Evolutionary conservation across 2,329 filamentous ascomycete genomes (phyloP), one percentile per base, ranked within the genome.

Genomic region (Epichloe sp.): DNA sequence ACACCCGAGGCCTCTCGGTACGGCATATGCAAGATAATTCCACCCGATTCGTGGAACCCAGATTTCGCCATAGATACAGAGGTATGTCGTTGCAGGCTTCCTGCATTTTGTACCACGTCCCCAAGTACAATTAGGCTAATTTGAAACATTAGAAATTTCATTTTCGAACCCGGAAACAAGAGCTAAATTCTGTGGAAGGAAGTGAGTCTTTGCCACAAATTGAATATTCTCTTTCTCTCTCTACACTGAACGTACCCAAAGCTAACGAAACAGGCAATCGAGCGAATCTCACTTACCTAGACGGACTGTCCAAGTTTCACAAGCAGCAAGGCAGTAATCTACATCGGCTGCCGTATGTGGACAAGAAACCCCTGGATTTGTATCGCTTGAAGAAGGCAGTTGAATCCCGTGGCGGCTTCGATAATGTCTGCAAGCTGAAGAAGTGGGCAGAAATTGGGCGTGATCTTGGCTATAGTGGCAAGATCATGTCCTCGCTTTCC

Each of bases 361-460:
- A 98, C 70, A 98, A 98, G 71, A 89, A 95, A 53, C 93, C 93
- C 0, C 78, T 98, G 48, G 93, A 98, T 63, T 75, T 98, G 15
- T 98, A 95, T 70, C 88, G 91, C 60, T 73, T 98, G 53, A 97
- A 97, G 68, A 97, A 97, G 65, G 91, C 91, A 1, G 93, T 98
- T 37, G 93, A 97, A 64, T 85, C 88, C 34, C 82, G 93, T 55
- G 93, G 93, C 45, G 93, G 93, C 3, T 98, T 98, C 60, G 90
- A 96, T 51, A 87, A 87, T 63, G 93, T 98, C 44, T 98, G 93
- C 76, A 96, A 95, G 68, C 78, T 85, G 51, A 98, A 98, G 71
- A 97, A 97, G 71, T 98, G 93, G 93, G 93, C 93, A 15, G 93
- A 98, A 67, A 97, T 98, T 59, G 93, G 93, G 36, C 83, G 93